Percentiles rank a stretch among this genome's conserved stretches.
Evolutionary conservation across 176 grass and related monocot species (phyloP).

Genomic region (Puya raimondii): DNA sequence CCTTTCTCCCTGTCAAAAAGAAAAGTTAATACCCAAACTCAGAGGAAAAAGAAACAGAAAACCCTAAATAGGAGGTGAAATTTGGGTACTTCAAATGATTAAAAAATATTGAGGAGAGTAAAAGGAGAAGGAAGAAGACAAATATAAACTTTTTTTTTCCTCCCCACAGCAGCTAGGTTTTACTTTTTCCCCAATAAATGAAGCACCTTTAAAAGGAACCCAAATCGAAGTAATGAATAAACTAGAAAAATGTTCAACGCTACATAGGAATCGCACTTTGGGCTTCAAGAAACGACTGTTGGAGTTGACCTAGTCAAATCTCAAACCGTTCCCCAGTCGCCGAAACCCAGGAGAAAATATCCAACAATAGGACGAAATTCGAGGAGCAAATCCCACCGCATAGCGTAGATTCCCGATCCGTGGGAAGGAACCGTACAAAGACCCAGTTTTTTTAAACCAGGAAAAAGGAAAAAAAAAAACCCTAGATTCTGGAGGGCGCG

Average conservation of each 20-base stretch:
- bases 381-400: slow-evolving; percentile 10
- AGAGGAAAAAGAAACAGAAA: background rate
- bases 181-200: background rate
- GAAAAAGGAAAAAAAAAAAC: background rate
- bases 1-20: slow-evolving; percentile 18
- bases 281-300: slow-evolving; percentile 21
- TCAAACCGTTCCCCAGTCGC: slow-evolving; percentile 1
- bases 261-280: slow-evolving; percentile 3
- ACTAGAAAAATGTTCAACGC: slow-evolving; percentile 15
- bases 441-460: background rate
- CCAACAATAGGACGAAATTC: slow-evolving; percentile 16
- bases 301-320: slow-evolving; percentile 33
- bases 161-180: slow-evolving; percentile 4
- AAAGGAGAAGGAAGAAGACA: slow-evolving; percentile 11
- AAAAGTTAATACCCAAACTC: background rate
- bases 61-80: background rate
- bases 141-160: background rate
- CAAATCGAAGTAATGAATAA: slow-evolving; percentile 2
- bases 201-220: background rate
- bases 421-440: background rate
- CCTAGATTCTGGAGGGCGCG: too few relatives aligned
- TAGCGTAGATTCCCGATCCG: slow-evolving; percentile 24
- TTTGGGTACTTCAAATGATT: too few relatives aligned
- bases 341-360: slow-evolving; percentile 14
- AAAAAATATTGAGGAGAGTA: slow-evolving; percentile 1